A percentile compares a stretch with the other conserved stretches of the same genome.
phyloP scores from a whole-genome alignment of 306 rosid species.

The Notholithocarpus densiflorus region DNA sequence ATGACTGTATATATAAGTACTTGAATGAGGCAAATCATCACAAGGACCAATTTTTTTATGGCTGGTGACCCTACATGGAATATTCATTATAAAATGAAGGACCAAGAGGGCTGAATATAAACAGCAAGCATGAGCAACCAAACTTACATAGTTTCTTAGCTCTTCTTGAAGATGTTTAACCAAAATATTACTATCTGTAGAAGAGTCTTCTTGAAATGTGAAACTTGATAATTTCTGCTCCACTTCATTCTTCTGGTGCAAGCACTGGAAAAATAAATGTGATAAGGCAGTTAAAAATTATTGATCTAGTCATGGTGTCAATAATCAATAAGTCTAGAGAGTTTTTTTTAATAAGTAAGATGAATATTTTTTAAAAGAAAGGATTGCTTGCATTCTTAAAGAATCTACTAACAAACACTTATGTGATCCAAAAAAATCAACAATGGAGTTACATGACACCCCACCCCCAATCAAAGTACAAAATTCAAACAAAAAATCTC shows the following conservation, averaged over 20 bases:
- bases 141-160: conserved; percentile 76
- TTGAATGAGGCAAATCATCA: background rate
- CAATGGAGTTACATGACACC: no score
- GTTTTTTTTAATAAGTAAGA: background rate
- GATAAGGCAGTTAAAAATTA: background rate
- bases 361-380: no score
- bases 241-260: conserved; percentile 70
- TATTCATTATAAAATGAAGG: conserved; percentile 10
- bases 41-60: background rate
- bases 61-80: conserved; percentile 4
- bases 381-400: no score
- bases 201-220: conserved; percentile 53
- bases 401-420: no score
- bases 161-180: conserved; percentile 84
- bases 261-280: conserved; percentile 52
- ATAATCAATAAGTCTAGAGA: conserved; percentile 5
- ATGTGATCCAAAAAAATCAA: no score
- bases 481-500: no score
- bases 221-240: conserved; percentile 69
- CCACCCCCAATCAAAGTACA: no score
- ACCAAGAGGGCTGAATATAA: background rate
- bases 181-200: conserved; percentile 44
- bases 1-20: background rate
- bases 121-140: conserved; percentile 3
- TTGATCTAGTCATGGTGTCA: background rate